Conservation (phyloP, 805 yeast species). For the Saccharomycopsis sp. region DNA sequence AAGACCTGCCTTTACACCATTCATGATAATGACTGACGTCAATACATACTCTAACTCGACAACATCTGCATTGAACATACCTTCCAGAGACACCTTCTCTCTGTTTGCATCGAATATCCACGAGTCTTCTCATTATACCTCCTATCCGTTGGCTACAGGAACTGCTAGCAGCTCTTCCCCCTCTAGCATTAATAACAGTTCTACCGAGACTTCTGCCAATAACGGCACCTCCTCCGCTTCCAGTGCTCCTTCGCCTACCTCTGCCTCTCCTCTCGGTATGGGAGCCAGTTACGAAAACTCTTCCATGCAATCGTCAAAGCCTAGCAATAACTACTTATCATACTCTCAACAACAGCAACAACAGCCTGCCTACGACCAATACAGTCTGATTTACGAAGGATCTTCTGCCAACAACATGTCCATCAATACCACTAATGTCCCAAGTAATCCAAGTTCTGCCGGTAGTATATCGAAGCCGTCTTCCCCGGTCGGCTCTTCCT, state of each 20-base stretch:
- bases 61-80: conserved; percentile 6
- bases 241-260: not conserved
- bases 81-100: conserved; percentile 12
- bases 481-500: conserved; percentile 20
- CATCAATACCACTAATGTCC: not conserved
- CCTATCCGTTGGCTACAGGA: not conserved
- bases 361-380: conserved; percentile 1
- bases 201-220: not conserved
- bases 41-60: conserved; percentile 20
- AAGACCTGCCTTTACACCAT: conserved; percentile 13
- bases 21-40: conserved; percentile 21
- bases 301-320: no score
- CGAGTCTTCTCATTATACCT: conserved; percentile 1
- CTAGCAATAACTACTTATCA: not conserved
- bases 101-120: conserved; percentile 7
- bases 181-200: not conserved
- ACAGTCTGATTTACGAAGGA: not conserved
- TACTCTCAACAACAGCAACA: not conserved
- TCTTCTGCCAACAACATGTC: not conserved
- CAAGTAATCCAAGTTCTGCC: not conserved
- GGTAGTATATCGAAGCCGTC: conserved; percentile 25
- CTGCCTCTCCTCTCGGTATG: conserved; percentile 3
- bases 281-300: no score
- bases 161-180: not conserved
- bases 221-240: not conserved